Conservation (phyloP, 2,329 filamentous ascomycete species). For the Dryadomyces quercus-mongolicae region DNA sequence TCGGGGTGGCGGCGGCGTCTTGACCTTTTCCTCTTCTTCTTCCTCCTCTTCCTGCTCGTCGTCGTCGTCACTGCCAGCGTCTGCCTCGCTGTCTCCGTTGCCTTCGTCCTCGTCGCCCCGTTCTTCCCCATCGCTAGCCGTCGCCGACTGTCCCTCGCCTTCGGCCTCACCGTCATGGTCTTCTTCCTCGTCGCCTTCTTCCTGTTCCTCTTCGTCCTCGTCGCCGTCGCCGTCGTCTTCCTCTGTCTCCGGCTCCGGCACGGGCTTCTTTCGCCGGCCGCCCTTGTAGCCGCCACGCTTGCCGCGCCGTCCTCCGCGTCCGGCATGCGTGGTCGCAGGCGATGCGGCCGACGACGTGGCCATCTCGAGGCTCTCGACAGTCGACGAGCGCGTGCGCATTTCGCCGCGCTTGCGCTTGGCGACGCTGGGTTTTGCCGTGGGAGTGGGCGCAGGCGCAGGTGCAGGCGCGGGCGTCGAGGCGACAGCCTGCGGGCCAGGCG, state of each 20-base stretch:
- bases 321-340: not conserved
- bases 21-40: slow-evolving; percentile 5
- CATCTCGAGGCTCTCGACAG: slow-evolving; percentile 11
- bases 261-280: not conserved
- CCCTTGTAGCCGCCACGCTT: slow-evolving; percentile 1
- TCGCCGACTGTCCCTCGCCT: not conserved
- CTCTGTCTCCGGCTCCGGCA: not conserved
- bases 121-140: not conserved
- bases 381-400: slow-evolving; percentile 11
- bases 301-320: slow-evolving; percentile 5
- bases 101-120: not conserved
- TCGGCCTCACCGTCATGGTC: slow-evolving; percentile 1
- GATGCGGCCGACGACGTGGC: slow-evolving; percentile 7
- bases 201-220: not conserved
- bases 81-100: not conserved
- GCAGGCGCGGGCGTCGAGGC: not conserved
- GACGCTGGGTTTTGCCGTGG: not conserved
- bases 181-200: not conserved
- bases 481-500: slow-evolving; percentile 1
- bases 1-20: slow-evolving; percentile 4
- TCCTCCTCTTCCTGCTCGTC: slow-evolving; percentile 4
- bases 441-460: not conserved
- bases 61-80: slow-evolving; percentile 1
- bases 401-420: slow-evolving; percentile 13
- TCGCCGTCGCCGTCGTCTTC: not conserved